Evolutionary conservation across 75 land plant genomes (phyloP).

Genomic region (Pseudotsuga menziesii): DNA sequence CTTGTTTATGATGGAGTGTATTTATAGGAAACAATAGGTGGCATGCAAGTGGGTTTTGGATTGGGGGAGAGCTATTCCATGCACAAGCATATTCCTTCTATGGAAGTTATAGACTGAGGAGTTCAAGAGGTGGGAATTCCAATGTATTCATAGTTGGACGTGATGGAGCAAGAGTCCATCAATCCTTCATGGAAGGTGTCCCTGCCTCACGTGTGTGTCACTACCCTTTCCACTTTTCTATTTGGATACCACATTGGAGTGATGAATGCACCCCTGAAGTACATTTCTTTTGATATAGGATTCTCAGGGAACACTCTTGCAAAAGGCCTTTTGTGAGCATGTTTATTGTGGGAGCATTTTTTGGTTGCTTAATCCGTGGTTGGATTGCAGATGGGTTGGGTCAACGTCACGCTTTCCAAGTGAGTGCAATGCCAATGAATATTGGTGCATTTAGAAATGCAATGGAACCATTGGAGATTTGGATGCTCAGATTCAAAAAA

Average conservation of each 20-base stretch:
- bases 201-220: conserved; percentile 75
- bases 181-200: conserved; percentile 74
- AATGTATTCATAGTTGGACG: conserved; percentile 2
- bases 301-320: conserved; percentile 66
- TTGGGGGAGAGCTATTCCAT: not conserved
- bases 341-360: conserved; percentile 73
- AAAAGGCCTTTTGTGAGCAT: conserved; percentile 93
- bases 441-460: conserved; percentile 66
- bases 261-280: conserved; percentile 86
- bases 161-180: conserved; percentile 22
- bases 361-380: conserved; percentile 82
- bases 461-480: no score
- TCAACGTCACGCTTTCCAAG: conserved; percentile 71
- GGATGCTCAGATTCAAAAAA: no score
- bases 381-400: conserved; percentile 81
- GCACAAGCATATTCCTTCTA: not conserved
- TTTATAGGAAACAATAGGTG: not conserved
- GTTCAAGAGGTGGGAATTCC: not conserved
- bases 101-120: not conserved
- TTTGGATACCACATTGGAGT: conserved; percentile 91
- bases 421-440: conserved; percentile 80
- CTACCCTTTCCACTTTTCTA: conserved; percentile 66
- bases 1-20: not conserved
- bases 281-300: conserved; percentile 78
- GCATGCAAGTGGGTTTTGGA: not conserved